These are phyloP conservation scores for Tricholomella constricta DNA, from an alignment of 768 basidiomycete species.

Conservation along the genomic window DNA sequence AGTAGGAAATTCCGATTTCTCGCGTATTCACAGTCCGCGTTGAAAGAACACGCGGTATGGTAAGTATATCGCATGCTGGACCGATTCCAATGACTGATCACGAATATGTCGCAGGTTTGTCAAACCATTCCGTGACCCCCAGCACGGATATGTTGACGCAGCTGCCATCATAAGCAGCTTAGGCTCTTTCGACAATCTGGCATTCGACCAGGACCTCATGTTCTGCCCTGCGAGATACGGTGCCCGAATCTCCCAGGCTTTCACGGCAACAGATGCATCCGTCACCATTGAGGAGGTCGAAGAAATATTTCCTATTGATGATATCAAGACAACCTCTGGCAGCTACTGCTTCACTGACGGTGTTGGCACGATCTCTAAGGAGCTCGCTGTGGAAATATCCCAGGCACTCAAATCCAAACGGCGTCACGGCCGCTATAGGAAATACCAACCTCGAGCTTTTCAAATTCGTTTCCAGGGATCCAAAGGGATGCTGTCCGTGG, in stretches of 20 bases:
- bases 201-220: slow-evolving; percentile 48
- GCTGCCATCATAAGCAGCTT: slow-evolving; percentile 52
- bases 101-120: slow-evolving; percentile 54
- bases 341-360: slow-evolving; percentile 69
- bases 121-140: slow-evolving; percentile 47
- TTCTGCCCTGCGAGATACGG: slow-evolving; percentile 70
- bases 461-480: slow-evolving; percentile 66
- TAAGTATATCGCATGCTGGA: slow-evolving; percentile 19
- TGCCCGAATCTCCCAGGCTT: slow-evolving; percentile 72
- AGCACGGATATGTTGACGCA: slow-evolving; percentile 38
- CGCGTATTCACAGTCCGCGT: slow-evolving; percentile 73
- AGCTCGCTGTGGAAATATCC: slow-evolving; percentile 54
- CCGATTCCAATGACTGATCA: not conserved
- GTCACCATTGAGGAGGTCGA: slow-evolving; percentile 44
- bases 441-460: slow-evolving; percentile 48
- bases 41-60: slow-evolving; percentile 69
- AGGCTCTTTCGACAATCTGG: slow-evolving; percentile 52
- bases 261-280: slow-evolving; percentile 69
- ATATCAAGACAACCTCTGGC: slow-evolving; percentile 34
- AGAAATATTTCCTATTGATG: slow-evolving; percentile 46
- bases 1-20: slow-evolving; percentile 61
- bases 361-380: slow-evolving; percentile 61
- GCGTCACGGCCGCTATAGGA: slow-evolving; percentile 31
- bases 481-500: slow-evolving; percentile 65
- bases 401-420: slow-evolving; percentile 40